These are phyloP conservation scores for Lindgomyces ingoldianus DNA, from an alignment of 495 filamentous ascomycete species.

Conservation along the genomic window DNA sequence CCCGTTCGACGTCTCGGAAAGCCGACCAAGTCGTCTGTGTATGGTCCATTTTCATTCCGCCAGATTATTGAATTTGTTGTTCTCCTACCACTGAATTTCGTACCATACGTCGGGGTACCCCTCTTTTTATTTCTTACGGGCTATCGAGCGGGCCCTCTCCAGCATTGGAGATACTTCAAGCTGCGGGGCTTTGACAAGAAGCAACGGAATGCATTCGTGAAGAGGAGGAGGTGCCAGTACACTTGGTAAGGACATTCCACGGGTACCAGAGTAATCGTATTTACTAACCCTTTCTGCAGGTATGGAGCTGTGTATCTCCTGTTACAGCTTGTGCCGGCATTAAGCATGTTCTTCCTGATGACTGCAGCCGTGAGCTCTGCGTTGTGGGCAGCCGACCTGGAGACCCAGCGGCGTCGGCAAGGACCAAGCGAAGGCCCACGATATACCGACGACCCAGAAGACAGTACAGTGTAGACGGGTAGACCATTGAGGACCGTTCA, in stretches of 20 bases:
- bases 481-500: too few species aligned
- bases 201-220: slow-evolving; percentile 58
- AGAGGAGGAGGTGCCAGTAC: slow-evolving; percentile 57
- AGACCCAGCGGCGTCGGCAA: slow-evolving; percentile 43
- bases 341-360: slow-evolving; percentile 68
- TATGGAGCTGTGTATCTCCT: slow-evolving; percentile 64
- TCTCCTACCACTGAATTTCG: slow-evolving; percentile 64
- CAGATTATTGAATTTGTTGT: slow-evolving; percentile 49
- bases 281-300: slow-evolving; percentile 40
- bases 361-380: slow-evolving; percentile 65
- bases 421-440: slow-evolving; percentile 6
- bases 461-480: not conserved
- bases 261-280: not conserved
- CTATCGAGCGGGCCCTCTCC: slow-evolving; percentile 64
- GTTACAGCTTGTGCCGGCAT: slow-evolving; percentile 62
- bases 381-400: slow-evolving; percentile 62
- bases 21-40: slow-evolving; percentile 58
- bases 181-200: slow-evolving; percentile 59
- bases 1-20: slow-evolving; percentile 61
- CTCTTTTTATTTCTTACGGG: slow-evolving; percentile 66
- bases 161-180: slow-evolving; percentile 68
- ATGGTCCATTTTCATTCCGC: slow-evolving; percentile 60
- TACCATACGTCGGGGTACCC: slow-evolving; percentile 63
- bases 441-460: slow-evolving; percentile 5
- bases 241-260: slow-evolving; percentile 51